phyloP scores from a whole-genome alignment of 139 green algal species.

The Chlorella sorokiniana region DNA sequence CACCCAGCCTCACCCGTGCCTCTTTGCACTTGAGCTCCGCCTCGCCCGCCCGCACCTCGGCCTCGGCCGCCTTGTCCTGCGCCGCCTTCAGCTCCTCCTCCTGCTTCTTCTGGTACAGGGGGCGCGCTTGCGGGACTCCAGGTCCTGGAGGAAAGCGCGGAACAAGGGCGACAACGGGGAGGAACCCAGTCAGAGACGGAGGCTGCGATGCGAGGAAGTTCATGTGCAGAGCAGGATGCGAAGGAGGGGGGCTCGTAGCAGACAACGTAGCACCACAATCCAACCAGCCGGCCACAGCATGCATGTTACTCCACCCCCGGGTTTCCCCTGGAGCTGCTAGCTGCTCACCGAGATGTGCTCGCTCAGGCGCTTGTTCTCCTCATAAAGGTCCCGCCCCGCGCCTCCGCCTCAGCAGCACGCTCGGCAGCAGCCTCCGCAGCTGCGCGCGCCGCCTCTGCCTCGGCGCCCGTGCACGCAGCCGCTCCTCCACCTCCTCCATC shows the following conservation, averaged over 20 bases:
- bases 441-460: neutral
- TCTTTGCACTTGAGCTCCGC: constrained; percentile 69
- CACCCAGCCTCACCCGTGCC: constrained; percentile 42
- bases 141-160: constrained; percentile 49
- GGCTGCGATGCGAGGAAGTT: too few relatives aligned
- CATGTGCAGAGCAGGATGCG: too few relatives aligned
- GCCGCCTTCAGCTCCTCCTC: constrained; percentile 85
- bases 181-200: too few relatives aligned
- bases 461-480: neutral
- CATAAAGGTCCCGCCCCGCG: constrained; percentile 60
- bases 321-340: too few relatives aligned
- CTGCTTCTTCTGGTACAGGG: constrained; percentile 90
- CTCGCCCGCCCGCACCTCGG: constrained; percentile 63
- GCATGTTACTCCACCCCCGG: too few relatives aligned
- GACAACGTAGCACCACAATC: neutral
- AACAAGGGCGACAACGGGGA: neutral
- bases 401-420: constrained; percentile 46
- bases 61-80: constrained; percentile 73
- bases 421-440: neutral
- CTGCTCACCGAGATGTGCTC: constrained; percentile 61
- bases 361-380: constrained; percentile 68
- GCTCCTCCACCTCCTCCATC: constrained; percentile 26
- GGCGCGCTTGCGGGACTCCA: constrained; percentile 84
- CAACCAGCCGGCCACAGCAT: neutral
- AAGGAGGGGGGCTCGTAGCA: too few relatives aligned